These are phyloP conservation scores for Cladosporium halotolerans DNA, from an alignment of 2,329 filamentous ascomycete species.

Conservation along the genomic window DNA sequence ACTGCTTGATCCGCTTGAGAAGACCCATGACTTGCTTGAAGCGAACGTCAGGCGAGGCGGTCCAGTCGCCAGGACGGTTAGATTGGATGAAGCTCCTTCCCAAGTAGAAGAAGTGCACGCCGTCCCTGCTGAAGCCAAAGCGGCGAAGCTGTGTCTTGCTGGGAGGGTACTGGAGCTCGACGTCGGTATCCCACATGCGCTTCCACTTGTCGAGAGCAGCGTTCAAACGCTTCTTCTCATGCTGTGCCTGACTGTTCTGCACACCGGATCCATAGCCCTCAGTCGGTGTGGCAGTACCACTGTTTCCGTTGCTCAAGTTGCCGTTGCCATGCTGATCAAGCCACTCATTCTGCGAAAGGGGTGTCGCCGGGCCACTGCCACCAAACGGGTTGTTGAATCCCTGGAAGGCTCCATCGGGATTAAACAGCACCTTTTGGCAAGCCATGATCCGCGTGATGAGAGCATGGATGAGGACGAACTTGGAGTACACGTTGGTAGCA, in stretches of 20 bases:
- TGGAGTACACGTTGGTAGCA: slow-evolving; percentile 65
- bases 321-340: slow-evolving; percentile 41
- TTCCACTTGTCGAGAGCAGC: slow-evolving; percentile 66
- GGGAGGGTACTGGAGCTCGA: slow-evolving; percentile 60
- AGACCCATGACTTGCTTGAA: slow-evolving; percentile 56
- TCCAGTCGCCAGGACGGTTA: slow-evolving; percentile 40
- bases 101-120: slow-evolving; percentile 67
- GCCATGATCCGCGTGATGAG: slow-evolving; percentile 58
- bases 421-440: slow-evolving; percentile 36
- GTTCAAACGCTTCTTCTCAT: slow-evolving; percentile 41
- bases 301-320: slow-evolving; percentile 28
- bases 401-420: slow-evolving; percentile 21
- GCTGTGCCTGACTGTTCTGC: slow-evolving; percentile 43
- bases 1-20: slow-evolving; percentile 54
- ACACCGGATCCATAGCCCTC: slow-evolving; percentile 36
- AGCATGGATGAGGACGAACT: slow-evolving; percentile 67
- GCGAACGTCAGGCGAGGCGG: slow-evolving; percentile 51
- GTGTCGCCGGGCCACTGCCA: slow-evolving; percentile 48
- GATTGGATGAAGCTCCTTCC: slow-evolving; percentile 60
- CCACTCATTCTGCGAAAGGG: slow-evolving; percentile 56
- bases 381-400: slow-evolving; percentile 22
- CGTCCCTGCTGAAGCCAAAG: slow-evolving; percentile 65
- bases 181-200: slow-evolving; percentile 63
- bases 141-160: slow-evolving; percentile 45
- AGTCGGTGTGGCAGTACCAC: slow-evolving; percentile 39